phyloP scores from a whole-genome alignment of 2,329 filamentous ascomycete species.

The Thelonectria rubi region DNA sequence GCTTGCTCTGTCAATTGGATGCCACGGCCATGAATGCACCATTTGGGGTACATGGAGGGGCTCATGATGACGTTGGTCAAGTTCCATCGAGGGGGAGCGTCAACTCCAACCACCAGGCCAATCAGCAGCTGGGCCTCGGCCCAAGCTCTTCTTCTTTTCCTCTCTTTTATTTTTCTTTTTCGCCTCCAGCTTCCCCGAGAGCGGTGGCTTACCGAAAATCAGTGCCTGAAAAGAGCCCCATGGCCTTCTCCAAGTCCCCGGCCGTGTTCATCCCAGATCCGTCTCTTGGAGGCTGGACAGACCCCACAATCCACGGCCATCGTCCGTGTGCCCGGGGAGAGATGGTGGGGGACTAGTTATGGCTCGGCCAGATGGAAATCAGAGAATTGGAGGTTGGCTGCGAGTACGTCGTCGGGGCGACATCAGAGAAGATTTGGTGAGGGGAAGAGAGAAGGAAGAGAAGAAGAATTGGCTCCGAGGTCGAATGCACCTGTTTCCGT shows the following conservation, averaged over 20 bases:
- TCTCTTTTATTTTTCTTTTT: background rate
- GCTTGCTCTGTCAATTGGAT: slow-evolving; percentile 1
- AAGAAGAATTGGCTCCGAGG: background rate
- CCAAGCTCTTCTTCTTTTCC: background rate
- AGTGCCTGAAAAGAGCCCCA: background rate
- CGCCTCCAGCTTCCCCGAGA: background rate
- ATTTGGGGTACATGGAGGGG: slow-evolving; percentile 6
- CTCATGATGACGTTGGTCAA: slow-evolving; percentile 23
- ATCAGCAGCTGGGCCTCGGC: slow-evolving; percentile 19
- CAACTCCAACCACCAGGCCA: slow-evolving; percentile 13
- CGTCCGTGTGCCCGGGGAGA: slow-evolving; percentile 30
- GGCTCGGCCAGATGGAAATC: slow-evolving; percentile 48
- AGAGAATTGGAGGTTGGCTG: background rate
- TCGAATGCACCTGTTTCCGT: background rate
- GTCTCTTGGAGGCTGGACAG: background rate
- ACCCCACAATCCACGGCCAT: slow-evolving; percentile 33
- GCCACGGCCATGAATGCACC: slow-evolving; percentile 4
- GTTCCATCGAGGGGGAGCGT: background rate
- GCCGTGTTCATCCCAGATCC: slow-evolving; percentile 8
- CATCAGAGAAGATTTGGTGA: background rate
- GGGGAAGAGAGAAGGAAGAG: background rate
- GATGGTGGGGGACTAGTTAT: slow-evolving; percentile 18
- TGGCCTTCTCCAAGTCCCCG: background rate
- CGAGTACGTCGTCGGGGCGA: background rate
- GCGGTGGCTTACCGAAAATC: slow-evolving; percentile 7